Conservation (phyloP, 148 eudicot genomes). For the Camellia japonica region DNA sequence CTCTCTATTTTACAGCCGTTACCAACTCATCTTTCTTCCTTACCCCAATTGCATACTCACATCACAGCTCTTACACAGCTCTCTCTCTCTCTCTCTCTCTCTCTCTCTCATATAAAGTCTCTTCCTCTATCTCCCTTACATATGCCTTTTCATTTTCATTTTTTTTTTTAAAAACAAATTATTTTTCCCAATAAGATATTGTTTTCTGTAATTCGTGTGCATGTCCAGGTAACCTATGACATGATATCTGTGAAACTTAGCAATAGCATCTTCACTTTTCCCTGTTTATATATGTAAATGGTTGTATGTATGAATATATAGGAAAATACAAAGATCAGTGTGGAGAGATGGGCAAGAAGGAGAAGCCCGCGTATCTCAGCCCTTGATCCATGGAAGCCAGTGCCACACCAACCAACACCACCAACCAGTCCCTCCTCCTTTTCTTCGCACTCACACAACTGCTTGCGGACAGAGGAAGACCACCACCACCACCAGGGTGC, state of each 20-base stretch:
- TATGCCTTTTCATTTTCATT: conserved; percentile 1
- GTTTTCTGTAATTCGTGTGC: background rate
- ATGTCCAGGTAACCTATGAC: conserved; percentile 11
- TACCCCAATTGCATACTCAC: conserved; percentile 16
- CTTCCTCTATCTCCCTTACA: background rate
- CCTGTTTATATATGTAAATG: no score
- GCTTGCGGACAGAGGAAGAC: background rate
- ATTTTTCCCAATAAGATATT: background rate
- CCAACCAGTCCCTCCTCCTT: background rate
- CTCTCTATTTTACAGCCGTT: conserved; percentile 4
- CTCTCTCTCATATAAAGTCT: background rate
- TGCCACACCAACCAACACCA: background rate
- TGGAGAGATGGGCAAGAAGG: conserved; percentile 29
- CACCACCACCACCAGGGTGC: background rate
- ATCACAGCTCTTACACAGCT: background rate
- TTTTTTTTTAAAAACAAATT: background rate
- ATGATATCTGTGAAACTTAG: no score
- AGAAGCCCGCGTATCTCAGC: conserved; percentile 46
- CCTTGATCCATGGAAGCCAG: conserved; percentile 15
- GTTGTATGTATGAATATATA: background rate
- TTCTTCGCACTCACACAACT: background rate
- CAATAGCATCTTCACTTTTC: no score
- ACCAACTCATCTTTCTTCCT: conserved; percentile 7
- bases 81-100: background rate
- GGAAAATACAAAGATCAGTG: conserved; percentile 16